phyloP scores from a whole-genome alignment of 2,329 filamentous ascomycete species.

The Xylariaceae sp. region DNA sequence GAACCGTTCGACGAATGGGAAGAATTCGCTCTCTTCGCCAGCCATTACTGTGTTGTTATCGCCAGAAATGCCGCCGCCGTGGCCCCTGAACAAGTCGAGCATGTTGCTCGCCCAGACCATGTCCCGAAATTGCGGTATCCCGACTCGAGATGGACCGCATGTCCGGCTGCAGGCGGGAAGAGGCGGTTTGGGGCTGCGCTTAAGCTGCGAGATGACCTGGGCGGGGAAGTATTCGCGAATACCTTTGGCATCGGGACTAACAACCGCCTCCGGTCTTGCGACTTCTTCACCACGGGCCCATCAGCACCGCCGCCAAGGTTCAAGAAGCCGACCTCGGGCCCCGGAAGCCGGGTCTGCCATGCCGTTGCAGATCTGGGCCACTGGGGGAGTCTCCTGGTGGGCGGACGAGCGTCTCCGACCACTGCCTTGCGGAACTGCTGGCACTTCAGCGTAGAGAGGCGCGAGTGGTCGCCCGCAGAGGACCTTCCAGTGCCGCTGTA shows the following conservation, averaged over 20 bases:
- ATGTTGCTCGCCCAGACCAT: too few relatives aligned
- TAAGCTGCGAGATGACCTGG: constrained; percentile 33
- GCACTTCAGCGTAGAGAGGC: constrained; percentile 53
- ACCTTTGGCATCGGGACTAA: constrained; percentile 41
- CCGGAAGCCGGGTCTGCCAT: constrained; percentile 62
- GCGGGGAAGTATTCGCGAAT: constrained; percentile 41
- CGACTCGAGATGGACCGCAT: too few relatives aligned
- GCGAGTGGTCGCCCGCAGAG: constrained; percentile 57
- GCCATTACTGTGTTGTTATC: constrained; percentile 76
- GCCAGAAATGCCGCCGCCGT: constrained; percentile 41
- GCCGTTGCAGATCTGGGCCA: constrained; percentile 62
- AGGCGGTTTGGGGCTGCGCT: constrained; percentile 58
- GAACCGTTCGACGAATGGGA: constrained; percentile 97
- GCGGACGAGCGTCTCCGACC: constrained; percentile 73
- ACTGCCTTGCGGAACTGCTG: constrained; percentile 68
- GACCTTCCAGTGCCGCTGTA: constrained; percentile 68
- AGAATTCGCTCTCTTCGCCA: constrained; percentile 78
- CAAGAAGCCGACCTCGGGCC: constrained; percentile 27
- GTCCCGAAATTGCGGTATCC: too few relatives aligned
- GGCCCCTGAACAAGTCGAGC: too few relatives aligned
- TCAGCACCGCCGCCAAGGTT: constrained; percentile 26
- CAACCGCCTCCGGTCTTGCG: constrained; percentile 43
- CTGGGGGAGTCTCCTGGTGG: constrained; percentile 58
- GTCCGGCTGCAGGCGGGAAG: constrained; percentile 38
- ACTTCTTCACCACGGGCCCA: constrained; percentile 39